These are phyloP conservation scores for Cochlearia excelsa DNA, from an alignment of 345 rosid genomes.

Conservation along the genomic window DNA sequence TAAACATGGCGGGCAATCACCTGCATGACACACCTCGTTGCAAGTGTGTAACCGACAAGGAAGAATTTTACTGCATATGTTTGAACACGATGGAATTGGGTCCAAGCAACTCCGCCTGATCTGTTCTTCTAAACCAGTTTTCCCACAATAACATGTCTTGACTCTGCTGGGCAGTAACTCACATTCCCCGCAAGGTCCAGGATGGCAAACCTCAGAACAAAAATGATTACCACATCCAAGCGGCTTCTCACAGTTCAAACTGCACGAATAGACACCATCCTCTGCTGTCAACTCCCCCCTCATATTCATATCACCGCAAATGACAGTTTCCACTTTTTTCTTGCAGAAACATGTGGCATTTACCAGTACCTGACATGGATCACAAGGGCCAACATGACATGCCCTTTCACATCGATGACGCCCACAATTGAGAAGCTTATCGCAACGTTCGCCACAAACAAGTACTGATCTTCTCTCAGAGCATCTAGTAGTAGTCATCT, in stretches of 20 bases:
- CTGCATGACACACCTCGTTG: slow-evolving; percentile 72
- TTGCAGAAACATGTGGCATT: slow-evolving; percentile 83
- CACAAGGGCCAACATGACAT: slow-evolving; percentile 88
- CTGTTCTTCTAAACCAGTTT: slow-evolving; percentile 62
- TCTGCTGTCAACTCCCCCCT: slow-evolving; percentile 72
- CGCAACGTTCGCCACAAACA: slow-evolving; percentile 73
- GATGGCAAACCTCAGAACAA: slow-evolving; percentile 70
- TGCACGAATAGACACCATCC: slow-evolving; percentile 77
- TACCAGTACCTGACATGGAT: slow-evolving; percentile 62
- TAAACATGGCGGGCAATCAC: slow-evolving; percentile 76
- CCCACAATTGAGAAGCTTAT: slow-evolving; percentile 68
- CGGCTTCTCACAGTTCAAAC: slow-evolving; percentile 53
- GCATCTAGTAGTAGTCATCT: slow-evolving; percentile 76
- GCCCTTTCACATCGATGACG: slow-evolving; percentile 67
- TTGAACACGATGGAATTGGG: slow-evolving; percentile 69
- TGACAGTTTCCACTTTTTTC: slow-evolving; percentile 64
- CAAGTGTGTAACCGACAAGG: slow-evolving; percentile 69
- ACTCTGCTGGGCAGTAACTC: slow-evolving; percentile 62
- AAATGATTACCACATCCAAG: slow-evolving; percentile 71
- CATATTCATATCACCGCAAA: slow-evolving; percentile 76
- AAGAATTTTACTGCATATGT: slow-evolving; percentile 65
- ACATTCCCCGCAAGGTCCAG: slow-evolving; percentile 83
- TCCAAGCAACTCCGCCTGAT: slow-evolving; percentile 73
- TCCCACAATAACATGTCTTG: slow-evolving; percentile 78
- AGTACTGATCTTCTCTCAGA: slow-evolving; percentile 69